Conservation (phyloP, 257 asterid genomes). For the Solanum sejunctum region DNA sequence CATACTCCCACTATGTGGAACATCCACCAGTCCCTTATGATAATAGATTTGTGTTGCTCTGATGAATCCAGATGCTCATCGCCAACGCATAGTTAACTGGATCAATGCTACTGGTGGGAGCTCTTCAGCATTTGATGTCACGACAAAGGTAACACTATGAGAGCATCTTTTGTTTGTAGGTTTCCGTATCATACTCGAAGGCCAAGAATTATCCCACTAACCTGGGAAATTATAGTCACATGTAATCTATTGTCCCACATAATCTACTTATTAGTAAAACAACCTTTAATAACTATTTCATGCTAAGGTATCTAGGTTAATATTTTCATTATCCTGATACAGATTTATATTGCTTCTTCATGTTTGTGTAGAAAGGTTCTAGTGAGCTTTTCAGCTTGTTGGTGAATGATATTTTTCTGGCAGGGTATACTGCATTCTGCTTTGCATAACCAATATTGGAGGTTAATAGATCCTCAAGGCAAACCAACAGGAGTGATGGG, state of each 20-base stretch:
- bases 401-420: neutral
- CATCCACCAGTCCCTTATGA: neutral
- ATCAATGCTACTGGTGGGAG: slow-evolving; percentile 53
- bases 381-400: neutral
- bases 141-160: slow-evolving; percentile 28
- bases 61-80: slow-evolving; percentile 35
- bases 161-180: neutral
- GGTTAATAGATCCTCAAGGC: slow-evolving; percentile 43
- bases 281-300: neutral
- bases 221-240: neutral
- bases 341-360: neutral
- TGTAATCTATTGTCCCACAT: neutral
- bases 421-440: slow-evolving; percentile 37
- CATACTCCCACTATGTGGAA: neutral
- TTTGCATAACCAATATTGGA: slow-evolving; percentile 37
- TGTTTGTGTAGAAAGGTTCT: neutral
- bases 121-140: slow-evolving; percentile 54
- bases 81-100: slow-evolving; percentile 52
- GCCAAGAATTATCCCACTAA: neutral
- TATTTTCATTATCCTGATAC: neutral
- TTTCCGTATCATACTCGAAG: neutral
- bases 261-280: neutral
- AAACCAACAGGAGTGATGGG: slow-evolving; percentile 63
- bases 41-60: neutral
- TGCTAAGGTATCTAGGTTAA: neutral